Base-by-base conservation (phyloP, 805 yeast genomes). In the Spathaspora boniae region DNA sequence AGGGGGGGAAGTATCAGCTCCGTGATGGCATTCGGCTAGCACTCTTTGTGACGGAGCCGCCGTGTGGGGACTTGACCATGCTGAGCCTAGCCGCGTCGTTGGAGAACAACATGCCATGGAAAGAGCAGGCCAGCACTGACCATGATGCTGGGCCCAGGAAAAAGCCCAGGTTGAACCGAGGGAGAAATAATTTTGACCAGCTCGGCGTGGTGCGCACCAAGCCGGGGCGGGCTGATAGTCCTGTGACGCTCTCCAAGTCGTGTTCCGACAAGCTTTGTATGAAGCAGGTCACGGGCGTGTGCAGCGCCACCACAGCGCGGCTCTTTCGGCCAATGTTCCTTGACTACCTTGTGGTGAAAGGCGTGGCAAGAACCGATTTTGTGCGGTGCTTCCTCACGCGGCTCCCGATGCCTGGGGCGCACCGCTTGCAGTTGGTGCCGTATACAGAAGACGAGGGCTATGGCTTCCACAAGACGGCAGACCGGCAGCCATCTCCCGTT, bases 41-140 rank as follows among this genome's bases (percentile, higher is more conserved):
- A 0, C 52, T 87, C 43, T 81, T 76, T 41, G 62, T 84, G 5
- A 77, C 89, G 8, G 93, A 84, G 42, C 67, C 81, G 0, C 97
- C 97, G 0, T 89, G 98, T 62, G 98, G 98, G 1, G 97, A 89
- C 54, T 80, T 86, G 0, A 82, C 94, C 5, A 74, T 87, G 77
- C 70, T 59, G 1, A 49, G 54, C 17, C 40, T 62, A 3, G 43
- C 51, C 11, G 31, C 47, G 1, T 51, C 30, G 3, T 15, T 36
- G 5, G 37, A 34, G 3, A 49, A 51, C 27, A 25, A 34, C 9
- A 36, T 24, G 6, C 49, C 62, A 8, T 61, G 67, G 48, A 26
- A 33, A 26, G 44, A 32, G 16, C 30, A 34, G 15, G 36, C 29
- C 12, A 15, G 41, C 16, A 24, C 38, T 42, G 8, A 4, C 35